Conservation (phyloP, 2,329 filamentous ascomycete species). For the Trichothecium roseum region DNA sequence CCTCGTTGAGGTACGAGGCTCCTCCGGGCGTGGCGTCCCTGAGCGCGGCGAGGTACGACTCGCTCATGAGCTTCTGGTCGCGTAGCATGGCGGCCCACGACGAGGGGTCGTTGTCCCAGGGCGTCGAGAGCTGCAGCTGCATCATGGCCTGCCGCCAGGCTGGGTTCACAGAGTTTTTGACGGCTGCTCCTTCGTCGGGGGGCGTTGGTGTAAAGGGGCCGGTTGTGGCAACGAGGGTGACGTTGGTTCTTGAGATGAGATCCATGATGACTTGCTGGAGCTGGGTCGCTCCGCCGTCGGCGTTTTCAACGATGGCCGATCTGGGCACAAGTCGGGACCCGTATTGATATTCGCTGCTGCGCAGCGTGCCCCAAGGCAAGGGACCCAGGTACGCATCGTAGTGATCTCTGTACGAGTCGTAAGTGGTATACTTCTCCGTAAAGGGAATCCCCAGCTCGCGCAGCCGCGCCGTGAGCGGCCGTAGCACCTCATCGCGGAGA, state of each 20-base stretch:
- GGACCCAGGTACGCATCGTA: conserved; percentile 24
- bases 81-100: conserved; percentile 13
- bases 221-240: conserved; percentile 18
- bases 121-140: conserved; percentile 17
- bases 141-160: conserved; percentile 24
- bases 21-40: conserved; percentile 27
- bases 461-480: conserved; percentile 18
- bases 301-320: conserved; percentile 17
- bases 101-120: conserved; percentile 12
- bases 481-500: conserved; percentile 15
- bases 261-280: conserved; percentile 19
- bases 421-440: conserved; percentile 13
- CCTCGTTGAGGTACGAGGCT: conserved; percentile 41
- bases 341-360: conserved; percentile 20
- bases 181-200: conserved; percentile 9
- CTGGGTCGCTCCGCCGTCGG: conserved; percentile 3
- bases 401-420: conserved; percentile 20
- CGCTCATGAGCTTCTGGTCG: conserved; percentile 10
- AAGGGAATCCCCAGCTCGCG: conserved; percentile 13
- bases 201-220: conserved; percentile 15
- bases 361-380: conserved; percentile 20
- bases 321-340: conserved; percentile 25
- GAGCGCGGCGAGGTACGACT: conserved; percentile 19
- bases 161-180: conserved; percentile 25
- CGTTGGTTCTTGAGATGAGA: conserved; percentile 18